Evolutionary conservation across 768 basidiomycete species (phyloP).

Genomic region (Agrocybe praecox): DNA sequence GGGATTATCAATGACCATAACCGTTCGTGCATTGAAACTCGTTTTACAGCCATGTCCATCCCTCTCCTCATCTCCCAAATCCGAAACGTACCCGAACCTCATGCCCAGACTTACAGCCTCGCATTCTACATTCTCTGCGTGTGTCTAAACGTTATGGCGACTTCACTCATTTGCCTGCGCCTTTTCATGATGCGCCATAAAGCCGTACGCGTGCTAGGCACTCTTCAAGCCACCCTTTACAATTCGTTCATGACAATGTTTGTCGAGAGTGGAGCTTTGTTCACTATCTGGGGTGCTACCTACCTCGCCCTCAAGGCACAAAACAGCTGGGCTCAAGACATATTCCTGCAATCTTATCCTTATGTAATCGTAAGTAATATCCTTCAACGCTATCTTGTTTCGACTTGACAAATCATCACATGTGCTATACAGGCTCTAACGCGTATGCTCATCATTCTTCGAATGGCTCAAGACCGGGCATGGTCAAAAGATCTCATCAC

Average conservation of each 20-base stretch:
- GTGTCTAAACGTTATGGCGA: slow-evolving; percentile 32
- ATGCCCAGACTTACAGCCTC: slow-evolving; percentile 17
- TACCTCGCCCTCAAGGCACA: slow-evolving; percentile 27
- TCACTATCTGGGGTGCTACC: slow-evolving; percentile 34
- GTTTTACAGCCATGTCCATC: slow-evolving; percentile 31
- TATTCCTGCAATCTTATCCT: slow-evolving; percentile 33
- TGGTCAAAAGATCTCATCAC: slow-evolving; percentile 38
- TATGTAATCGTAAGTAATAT: slow-evolving; percentile 31
- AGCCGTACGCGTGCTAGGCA: slow-evolving; percentile 35
- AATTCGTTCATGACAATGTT: slow-evolving; percentile 35
- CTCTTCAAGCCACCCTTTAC: slow-evolving; percentile 38
- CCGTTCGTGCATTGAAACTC: not conserved
- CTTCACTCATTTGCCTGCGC: slow-evolving; percentile 29
- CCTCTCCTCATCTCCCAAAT: slow-evolving; percentile 31
- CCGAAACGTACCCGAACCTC: slow-evolving; percentile 6
- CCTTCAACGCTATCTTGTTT: not conserved
- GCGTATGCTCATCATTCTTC: slow-evolving; percentile 39
- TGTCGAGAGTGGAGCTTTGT: slow-evolving; percentile 42
- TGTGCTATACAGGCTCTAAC: slow-evolving; percentile 28
- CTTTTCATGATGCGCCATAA: slow-evolving; percentile 33
- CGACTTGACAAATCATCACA: not conserved
- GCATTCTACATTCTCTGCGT: slow-evolving; percentile 30
- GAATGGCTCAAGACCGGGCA: slow-evolving; percentile 42
- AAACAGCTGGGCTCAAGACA: slow-evolving; percentile 26
- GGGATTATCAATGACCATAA: not conserved